These are phyloP conservation scores for Elaphomyces granulatus DNA, from an alignment of 495 filamentous ascomycete species.

Conservation along the genomic window DNA sequence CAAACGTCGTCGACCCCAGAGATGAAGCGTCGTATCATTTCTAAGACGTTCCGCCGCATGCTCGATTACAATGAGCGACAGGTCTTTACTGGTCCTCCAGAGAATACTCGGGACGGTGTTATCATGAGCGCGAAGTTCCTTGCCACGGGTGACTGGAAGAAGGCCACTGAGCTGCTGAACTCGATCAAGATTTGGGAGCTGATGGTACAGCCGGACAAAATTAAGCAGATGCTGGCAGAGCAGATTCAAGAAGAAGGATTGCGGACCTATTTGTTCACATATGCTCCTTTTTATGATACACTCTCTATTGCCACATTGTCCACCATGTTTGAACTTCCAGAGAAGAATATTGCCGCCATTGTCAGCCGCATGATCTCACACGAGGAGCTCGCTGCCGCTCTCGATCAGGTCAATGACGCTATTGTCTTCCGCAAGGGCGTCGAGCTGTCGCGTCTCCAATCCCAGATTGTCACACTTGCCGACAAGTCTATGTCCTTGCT, in stretches of 20 bases:
- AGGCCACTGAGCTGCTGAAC: slow-evolving; percentile 79
- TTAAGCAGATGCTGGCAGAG: slow-evolving; percentile 91
- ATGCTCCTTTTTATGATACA: slow-evolving; percentile 98
- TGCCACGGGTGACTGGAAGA: slow-evolving; percentile 96
- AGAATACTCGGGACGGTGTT: slow-evolving; percentile 97
- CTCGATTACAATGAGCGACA: slow-evolving; percentile 98
- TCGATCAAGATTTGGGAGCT: slow-evolving; percentile 99
- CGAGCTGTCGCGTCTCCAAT: slow-evolving; percentile 90
- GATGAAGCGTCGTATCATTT: slow-evolving; percentile 94
- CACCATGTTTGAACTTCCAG: slow-evolving; percentile 86
- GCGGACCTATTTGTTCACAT: slow-evolving; percentile 97
- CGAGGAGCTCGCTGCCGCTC: slow-evolving; percentile 87
- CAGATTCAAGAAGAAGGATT: slow-evolving; percentile 98
- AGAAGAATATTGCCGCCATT: slow-evolving; percentile 82
- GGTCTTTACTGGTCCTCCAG: slow-evolving; percentile 94
- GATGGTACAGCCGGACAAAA: slow-evolving; percentile 70
- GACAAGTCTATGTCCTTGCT: slow-evolving; percentile 94
- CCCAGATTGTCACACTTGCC: slow-evolving; percentile 78
- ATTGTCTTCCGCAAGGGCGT: slow-evolving; percentile 99
- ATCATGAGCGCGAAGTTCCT: slow-evolving; percentile 97
- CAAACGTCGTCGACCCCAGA: slow-evolving; percentile 93
- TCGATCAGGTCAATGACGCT: slow-evolving; percentile 94
- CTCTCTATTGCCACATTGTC: slow-evolving; percentile 72
- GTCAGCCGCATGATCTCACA: slow-evolving; percentile 99
- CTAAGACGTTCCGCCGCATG: slow-evolving; percentile 98